Base-by-base conservation (phyloP, 352 stramenopile genomes). In the Halophytophthora polymorphica region DNA sequence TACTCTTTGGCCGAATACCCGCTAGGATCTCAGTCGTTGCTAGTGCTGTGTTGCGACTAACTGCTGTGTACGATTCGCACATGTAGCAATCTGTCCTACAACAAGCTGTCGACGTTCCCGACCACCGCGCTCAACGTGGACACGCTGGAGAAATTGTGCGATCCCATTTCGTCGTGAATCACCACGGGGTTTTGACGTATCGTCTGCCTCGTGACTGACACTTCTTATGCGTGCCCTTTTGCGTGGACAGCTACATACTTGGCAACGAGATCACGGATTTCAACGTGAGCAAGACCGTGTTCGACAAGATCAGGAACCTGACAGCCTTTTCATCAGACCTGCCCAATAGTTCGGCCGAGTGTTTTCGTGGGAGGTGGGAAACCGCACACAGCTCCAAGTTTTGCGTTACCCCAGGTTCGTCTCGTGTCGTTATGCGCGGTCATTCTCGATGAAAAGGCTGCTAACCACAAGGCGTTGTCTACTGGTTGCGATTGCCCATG, bases 51-150 rank as follows among this genome's bases (percentile, higher is more conserved):
- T 31, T 28, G 34, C 28, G 14, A 11, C 45, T 52, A 10, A 25
- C 18, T 37, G 5, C 25, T 19, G n/a, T 37, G 36, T 36, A 2
- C 25, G 40, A 34, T 38, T 38, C 3, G 33, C 2, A 38, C 4
- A 21, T 18, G 14, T 38, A 74, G 65, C 45, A 74, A 74, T 28
- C 21, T 74, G 21, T 71, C 65, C 1, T 66, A 63, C 46, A 74
- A 74, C 53, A 52, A 66, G 13, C 45, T 74, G 17, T 52, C 61
- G 12, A 35, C 18, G 14, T 66, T 74, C 21, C 61, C 66, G 17
- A 61, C 43, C 5, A 60, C 53, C 6, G 42, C 55, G 14, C 46
- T 74, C 18, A 64, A 61, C 37, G 29, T 71, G 10, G 53, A 56
- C 13, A 56, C 44, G 8, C 48, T 74, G 17, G 37, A 38, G 14